A percentile compares a stretch with the other conserved stretches of the same genome.
Conservation (phyloP, 2,329 filamentous ascomycete species). For the Fusarium clavum region DNA sequence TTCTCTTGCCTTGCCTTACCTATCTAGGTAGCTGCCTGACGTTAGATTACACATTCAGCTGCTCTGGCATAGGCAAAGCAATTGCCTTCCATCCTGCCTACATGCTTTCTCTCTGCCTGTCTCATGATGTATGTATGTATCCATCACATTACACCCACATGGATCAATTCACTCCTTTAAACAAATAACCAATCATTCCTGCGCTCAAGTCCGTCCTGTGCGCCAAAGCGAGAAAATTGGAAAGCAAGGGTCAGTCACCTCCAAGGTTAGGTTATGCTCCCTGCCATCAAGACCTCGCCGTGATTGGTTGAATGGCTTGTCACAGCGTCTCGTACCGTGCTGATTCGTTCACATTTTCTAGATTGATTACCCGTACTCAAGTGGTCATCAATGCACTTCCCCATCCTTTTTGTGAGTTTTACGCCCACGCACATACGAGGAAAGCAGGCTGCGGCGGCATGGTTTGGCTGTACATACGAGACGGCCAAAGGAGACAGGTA, state of each 20-base stretch:
- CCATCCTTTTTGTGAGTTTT: conserved; percentile 32
- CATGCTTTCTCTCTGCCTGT: conserved; percentile 10
- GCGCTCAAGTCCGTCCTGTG: conserved; percentile 24
- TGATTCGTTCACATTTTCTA: conserved; percentile 34
- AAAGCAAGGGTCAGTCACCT: conserved; percentile 33
- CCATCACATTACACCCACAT: conserved; percentile 12
- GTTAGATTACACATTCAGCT: conserved; percentile 14
- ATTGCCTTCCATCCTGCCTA: neutral
- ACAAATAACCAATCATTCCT: conserved; percentile 21
- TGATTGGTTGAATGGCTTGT: conserved; percentile 38
- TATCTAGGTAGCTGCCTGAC: neutral
- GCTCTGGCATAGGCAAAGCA: conserved; percentile 20
- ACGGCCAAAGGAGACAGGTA: conserved; percentile 31
- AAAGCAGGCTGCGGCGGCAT: conserved; percentile 43
- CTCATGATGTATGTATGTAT: conserved; percentile 34
- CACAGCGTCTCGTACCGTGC: conserved; percentile 3
- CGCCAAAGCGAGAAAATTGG: conserved; percentile 25
- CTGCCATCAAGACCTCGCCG: conserved; percentile 12
- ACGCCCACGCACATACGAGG: conserved; percentile 39
- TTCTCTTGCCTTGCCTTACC: neutral
- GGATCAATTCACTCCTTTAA: conserved; percentile 35
- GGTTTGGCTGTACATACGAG: conserved; percentile 41
- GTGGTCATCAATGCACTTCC: conserved; percentile 40
- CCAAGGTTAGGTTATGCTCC: conserved; percentile 18
- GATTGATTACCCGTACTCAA: conserved; percentile 29